Base-by-base conservation (phyloP, 2,329 filamentous ascomycete genomes). In the Hymenotorrendiella dingleyae region DNA sequence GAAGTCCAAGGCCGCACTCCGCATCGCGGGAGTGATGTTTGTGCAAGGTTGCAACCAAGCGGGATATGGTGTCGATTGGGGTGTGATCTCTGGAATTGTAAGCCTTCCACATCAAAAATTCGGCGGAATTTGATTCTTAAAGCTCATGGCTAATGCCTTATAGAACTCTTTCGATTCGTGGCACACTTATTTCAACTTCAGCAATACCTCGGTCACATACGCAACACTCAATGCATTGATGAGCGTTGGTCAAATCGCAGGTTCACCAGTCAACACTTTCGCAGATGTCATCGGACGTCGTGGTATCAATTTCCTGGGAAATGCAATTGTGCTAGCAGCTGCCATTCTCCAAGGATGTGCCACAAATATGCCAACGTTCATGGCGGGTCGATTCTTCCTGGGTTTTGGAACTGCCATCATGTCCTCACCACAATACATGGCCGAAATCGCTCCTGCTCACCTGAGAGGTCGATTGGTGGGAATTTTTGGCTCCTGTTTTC, bases 241-340 rank as follows among this genome's bases (percentile, higher is more conserved):
- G 69, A 66, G 62, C 9, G 68, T 72, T 28, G 69, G 68, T 19
- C 67, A 58, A 6, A 64, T 72, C 36, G 62, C 63, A 41, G 71
- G 72, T 14, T 67, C 72, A 3, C 72, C 71, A 0, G 71, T 76
- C 36, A 63, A 73, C 40, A 63, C 66, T 6, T 62, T 74, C 6
- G 67, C 70, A 47, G 73, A 75, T 55, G 63, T 72, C 6, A 67
- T 74, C 49, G 72, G 73, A 33, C 67, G 72, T 42, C 68, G 72
- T 45, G 70, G 69, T 5, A 62, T 70, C 54, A 71, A 69, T 47
- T 71, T 71, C 36, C 36, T 64, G 8, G 70, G 70, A 3, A 72
- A 71, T 36, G 45, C 56, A 17, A 59, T 72, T 33, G 67, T 71
- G n/a, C 58, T 71, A 22, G 49, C 65, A n/a, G 65, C 67, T 4